Evolutionary conservation across 2,329 filamentous ascomycete genomes (phyloP).

Genomic region (Aureobasidium namibiae): DNA sequence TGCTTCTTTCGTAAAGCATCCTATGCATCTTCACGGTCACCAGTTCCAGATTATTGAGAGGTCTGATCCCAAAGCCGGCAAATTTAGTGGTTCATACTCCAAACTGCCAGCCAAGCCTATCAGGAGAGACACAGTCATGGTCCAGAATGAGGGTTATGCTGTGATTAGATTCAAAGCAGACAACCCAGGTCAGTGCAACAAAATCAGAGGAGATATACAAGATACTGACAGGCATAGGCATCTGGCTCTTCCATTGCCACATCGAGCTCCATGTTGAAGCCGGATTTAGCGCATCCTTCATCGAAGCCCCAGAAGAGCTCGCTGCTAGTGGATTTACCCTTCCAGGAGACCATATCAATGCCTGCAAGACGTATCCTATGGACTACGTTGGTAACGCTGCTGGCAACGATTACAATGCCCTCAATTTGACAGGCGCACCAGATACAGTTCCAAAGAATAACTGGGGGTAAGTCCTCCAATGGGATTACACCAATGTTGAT

Average conservation of each 20-base stretch:
- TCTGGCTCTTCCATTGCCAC: slow-evolving; percentile 35
- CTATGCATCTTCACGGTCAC: slow-evolving; percentile 37
- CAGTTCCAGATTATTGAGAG: slow-evolving; percentile 23
- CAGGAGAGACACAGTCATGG: slow-evolving; percentile 29
- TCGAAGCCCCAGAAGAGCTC: slow-evolving; percentile 45
- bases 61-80: slow-evolving; percentile 18
- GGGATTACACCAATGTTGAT: accelerated
- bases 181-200: slow-evolving; percentile 28
- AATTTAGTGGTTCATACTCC: slow-evolving; percentile 15
- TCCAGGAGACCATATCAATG: slow-evolving; percentile 54
- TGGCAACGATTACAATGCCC: slow-evolving; percentile 54
- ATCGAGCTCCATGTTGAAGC: slow-evolving; percentile 12
- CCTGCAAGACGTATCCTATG: slow-evolving; percentile 47
- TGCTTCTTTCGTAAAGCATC: slow-evolving; percentile 26
- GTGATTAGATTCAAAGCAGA: slow-evolving; percentile 29
- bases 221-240: neutral
- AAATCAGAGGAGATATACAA: neutral
- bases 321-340: slow-evolving; percentile 43
- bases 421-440: slow-evolving; percentile 50
- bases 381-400: slow-evolving; percentile 63
- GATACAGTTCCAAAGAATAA: neutral
- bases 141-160: slow-evolving; percentile 30
- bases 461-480: neutral
- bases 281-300: slow-evolving; percentile 6
- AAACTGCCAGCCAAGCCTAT: slow-evolving; percentile 19